A percentile compares a stretch with the other conserved stretches of the same genome.
Conservation (phyloP, 352 stramenopile species). For the Phytophthora multivora region DNA sequence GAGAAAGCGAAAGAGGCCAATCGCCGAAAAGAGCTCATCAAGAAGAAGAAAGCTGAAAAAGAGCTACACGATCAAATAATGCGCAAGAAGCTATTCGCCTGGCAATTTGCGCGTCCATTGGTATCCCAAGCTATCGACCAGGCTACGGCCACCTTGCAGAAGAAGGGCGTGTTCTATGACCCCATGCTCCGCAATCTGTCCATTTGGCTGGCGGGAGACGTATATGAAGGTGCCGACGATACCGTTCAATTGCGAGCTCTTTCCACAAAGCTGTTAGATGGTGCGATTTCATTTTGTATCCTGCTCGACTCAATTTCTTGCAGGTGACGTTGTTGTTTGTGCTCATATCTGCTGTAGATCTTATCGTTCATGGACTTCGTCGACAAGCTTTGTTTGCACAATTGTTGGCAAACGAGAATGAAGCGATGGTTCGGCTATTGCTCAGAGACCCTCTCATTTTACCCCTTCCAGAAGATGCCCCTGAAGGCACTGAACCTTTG, state of each 20-base stretch:
- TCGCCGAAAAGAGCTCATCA: conserved; percentile 52
- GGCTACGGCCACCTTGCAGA: conserved; percentile 36
- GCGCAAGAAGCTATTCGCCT: conserved; percentile 62
- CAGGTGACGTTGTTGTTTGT: not conserved
- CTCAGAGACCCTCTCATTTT: conserved; percentile 54
- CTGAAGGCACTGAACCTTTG: not conserved
- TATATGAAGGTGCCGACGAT: conserved; percentile 50
- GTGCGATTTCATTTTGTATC: conserved; percentile 24
- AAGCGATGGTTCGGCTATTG: conserved; percentile 56
- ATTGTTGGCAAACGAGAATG: conserved; percentile 44
- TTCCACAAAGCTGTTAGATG: conserved; percentile 47
- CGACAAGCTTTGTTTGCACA: conserved; percentile 52
- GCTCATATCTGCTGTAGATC: conserved; percentile 27
- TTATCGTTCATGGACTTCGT: conserved; percentile 51
- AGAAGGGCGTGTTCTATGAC: conserved; percentile 73
- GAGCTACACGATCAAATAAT: conserved; percentile 45
- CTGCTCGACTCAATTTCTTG: not conserved
- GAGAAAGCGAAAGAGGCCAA: conserved; percentile 55
- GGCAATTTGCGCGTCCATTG: conserved; percentile 59
- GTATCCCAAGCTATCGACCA: conserved; percentile 42
- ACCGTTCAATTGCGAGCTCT: conserved; percentile 47
- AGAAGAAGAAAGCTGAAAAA: conserved; percentile 49
- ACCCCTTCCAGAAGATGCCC: conserved; percentile 15
- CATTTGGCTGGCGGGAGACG: conserved; percentile 44
- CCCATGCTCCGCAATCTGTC: conserved; percentile 54